phyloP scores from a whole-genome alignment of 257 asterid species.

The Solanum virginianum region DNA sequence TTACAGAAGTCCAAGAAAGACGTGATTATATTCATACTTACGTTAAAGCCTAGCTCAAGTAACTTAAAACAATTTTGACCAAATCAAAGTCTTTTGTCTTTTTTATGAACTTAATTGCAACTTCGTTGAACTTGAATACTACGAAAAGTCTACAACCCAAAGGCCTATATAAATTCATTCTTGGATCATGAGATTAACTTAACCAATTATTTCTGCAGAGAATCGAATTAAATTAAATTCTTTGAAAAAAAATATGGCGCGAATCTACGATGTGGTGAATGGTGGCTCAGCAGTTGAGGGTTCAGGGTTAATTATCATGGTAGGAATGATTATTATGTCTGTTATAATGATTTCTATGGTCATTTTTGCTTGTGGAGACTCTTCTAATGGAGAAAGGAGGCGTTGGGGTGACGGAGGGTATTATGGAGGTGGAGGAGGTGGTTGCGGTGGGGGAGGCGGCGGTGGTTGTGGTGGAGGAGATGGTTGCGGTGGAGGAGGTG shows the following conservation, averaged over 20 bases:
- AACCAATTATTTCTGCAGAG: neutral
- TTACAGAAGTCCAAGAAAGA: neutral
- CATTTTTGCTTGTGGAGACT: slow-evolving; percentile 7
- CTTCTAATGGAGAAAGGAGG: neutral
- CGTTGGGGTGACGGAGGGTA: neutral
- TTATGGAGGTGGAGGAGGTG: neutral
- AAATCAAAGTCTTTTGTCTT: neutral
- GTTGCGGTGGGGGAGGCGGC: neutral
- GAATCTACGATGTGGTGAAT: neutral
- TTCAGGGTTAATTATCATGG: neutral
- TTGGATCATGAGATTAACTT: neutral
- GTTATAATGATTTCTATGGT: slow-evolving; percentile 5
- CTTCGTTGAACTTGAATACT: neutral
- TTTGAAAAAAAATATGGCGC: neutral
- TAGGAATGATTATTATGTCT: slow-evolving; percentile 14
- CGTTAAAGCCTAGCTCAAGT: neutral
- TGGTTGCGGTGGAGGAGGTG: neutral
- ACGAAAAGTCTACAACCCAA: neutral
- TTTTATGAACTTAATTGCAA: neutral
- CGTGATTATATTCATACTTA: neutral
- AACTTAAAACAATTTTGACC: neutral
- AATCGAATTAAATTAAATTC: neutral
- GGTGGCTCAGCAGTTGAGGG: neutral
- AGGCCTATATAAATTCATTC: neutral
- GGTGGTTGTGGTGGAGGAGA: neutral